Conservation (phyloP, 1,284 basidiomycete genomes). For the Ustilago shanxiensis region DNA sequence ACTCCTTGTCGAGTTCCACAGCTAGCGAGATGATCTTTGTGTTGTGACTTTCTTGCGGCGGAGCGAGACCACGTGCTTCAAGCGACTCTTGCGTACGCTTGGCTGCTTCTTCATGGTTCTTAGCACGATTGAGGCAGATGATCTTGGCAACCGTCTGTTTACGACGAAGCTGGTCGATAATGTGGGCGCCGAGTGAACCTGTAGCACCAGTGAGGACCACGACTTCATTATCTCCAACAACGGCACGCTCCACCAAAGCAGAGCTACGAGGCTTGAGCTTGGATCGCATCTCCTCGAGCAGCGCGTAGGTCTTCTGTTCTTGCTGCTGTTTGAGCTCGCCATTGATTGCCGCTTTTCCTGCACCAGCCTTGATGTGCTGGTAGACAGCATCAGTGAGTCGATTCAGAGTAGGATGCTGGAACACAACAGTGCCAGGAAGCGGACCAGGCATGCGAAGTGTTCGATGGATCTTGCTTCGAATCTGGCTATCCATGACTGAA, state of each 20-base stretch:
- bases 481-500: slow-evolving; percentile 75
- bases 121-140: slow-evolving; percentile 44
- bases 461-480: slow-evolving; percentile 69
- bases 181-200: slow-evolving; percentile 54
- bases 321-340: slow-evolving; percentile 53
- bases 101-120: slow-evolving; percentile 34
- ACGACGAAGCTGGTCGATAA: slow-evolving; percentile 42
- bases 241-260: not conserved
- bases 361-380: slow-evolving; percentile 12
- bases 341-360: not conserved
- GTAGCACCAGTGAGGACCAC: slow-evolving; percentile 56
- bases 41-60: not conserved
- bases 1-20: slow-evolving; percentile 22
- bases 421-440: slow-evolving; percentile 71
- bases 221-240: slow-evolving; percentile 7
- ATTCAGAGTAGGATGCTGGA: slow-evolving; percentile 72
- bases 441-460: slow-evolving; percentile 21
- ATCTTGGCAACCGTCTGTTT: slow-evolving; percentile 26
- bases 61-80: slow-evolving; percentile 18
- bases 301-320: slow-evolving; percentile 38
- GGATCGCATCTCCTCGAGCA: slow-evolving; percentile 20
- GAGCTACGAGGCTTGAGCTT: slow-evolving; percentile 21
- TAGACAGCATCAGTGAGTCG: slow-evolving; percentile 63
- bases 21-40: slow-evolving; percentile 24
- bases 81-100: slow-evolving; percentile 37